phyloP scores from a whole-genome alignment of 108 stramenopile species.

The Pinguiococcus pyrenoidosus region DNA sequence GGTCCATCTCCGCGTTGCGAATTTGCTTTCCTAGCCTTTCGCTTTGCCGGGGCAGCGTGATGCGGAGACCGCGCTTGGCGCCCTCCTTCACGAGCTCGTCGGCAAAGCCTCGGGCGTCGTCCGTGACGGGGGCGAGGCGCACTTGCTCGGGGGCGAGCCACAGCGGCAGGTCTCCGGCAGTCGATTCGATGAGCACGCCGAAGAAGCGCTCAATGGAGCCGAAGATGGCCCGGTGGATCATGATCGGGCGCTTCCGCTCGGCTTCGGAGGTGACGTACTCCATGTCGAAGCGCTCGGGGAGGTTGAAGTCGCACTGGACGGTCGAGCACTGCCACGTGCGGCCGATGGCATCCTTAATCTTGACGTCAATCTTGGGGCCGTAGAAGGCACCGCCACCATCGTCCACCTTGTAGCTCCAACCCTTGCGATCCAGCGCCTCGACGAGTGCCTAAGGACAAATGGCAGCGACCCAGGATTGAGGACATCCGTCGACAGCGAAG shows the following conservation, averaged over 20 bases:
- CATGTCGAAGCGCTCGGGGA: constrained; percentile 86
- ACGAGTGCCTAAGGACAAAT: too few species aligned
- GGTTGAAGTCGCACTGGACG: constrained; percentile 94
- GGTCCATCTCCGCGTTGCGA: constrained; percentile 78
- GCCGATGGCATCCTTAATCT: constrained; percentile 94
- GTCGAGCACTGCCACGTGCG: constrained; percentile 96
- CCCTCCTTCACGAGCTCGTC: constrained; percentile 37
- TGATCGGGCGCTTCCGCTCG: constrained; percentile 62
- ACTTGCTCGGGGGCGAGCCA: constrained; percentile 86
- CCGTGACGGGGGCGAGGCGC: constrained; percentile 82
- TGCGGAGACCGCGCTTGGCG: constrained; percentile 55
- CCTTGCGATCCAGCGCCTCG: constrained; percentile 64
- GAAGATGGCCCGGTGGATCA: constrained; percentile 95
- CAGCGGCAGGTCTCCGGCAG: constrained; percentile 83
- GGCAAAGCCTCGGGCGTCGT: constrained; percentile 24
- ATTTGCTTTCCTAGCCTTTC: constrained; percentile 91
- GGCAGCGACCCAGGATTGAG: too few species aligned
- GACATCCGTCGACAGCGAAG: constrained; percentile 9
- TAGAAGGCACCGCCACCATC: constrained; percentile 97
- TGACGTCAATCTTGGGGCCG: constrained; percentile 94
- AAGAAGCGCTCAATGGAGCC: constrained; percentile 96
- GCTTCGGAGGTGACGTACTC: constrained; percentile 66
- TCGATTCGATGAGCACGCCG: constrained; percentile 85
- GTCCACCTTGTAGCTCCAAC: constrained; percentile 79
- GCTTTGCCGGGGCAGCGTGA: constrained; percentile 69